Percentiles rank a stretch among this genome's conserved stretches.
Evolutionary conservation across 257 asterid genomes (phyloP).

Genomic region (Plantago ovata): DNA sequence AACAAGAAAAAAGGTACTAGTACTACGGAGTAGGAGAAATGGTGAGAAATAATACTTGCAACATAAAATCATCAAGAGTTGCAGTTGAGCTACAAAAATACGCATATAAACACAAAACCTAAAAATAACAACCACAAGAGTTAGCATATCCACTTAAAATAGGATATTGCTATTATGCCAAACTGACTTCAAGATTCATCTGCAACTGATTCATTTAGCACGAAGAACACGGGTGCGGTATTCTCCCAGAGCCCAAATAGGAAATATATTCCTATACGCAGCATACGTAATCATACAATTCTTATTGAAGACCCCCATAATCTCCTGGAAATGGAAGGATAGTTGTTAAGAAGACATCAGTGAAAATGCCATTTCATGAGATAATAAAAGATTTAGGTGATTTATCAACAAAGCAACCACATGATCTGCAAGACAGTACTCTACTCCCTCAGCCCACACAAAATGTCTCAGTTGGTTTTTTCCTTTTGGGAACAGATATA

Average conservation of each 20-base stretch:
- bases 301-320: conserved; percentile 85
- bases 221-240: conserved; percentile 50
- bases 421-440: too few relatives aligned
- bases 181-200: conserved; percentile 15
- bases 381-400: background rate
- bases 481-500: too few relatives aligned
- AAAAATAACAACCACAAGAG: background rate
- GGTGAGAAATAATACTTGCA: too few relatives aligned
- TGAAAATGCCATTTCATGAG: background rate
- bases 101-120: too few relatives aligned
- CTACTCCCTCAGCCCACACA: too few relatives aligned
- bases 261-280: conserved; percentile 84
- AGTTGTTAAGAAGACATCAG: background rate
- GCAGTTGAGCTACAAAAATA: too few relatives aligned
- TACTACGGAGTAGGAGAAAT: too few relatives aligned
- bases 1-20: too few relatives aligned
- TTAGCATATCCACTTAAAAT: background rate
- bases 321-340: conserved; percentile 49
- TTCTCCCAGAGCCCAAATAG: conserved; percentile 96
- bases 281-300: conserved; percentile 93
- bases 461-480: too few relatives aligned
- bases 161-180: background rate
- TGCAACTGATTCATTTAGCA: conserved; percentile 26
- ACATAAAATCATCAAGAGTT: too few relatives aligned
- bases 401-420: background rate